Base-by-base conservation (phyloP, 805 yeast genomes). In the Myxozyma sirexii region DNA sequence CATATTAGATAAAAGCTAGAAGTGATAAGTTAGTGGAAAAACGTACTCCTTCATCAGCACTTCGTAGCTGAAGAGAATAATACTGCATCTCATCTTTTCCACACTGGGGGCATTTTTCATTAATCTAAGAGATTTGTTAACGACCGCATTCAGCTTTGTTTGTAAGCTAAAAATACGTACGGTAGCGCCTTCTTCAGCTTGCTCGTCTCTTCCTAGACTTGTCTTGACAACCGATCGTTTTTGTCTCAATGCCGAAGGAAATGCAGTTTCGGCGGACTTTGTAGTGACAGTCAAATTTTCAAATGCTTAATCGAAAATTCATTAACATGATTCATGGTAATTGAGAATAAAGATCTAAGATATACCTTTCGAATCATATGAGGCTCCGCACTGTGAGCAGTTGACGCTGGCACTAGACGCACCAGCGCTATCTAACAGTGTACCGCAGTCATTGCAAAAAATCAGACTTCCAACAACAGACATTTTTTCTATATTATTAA, bases 61-160 rank as follows among this genome's bases (percentile, higher is more conserved):
- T 88, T 77, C 99, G 85, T 69, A 94, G 81, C 76, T 94, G 99
- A 67, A 94, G 79, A 3, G 99, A 94, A 72, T 94, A 98, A 74
- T 93, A 94, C 73, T 86, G 92, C 99, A 96, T 96, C 75, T 94
- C 97, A 71, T 94, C 97, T 75, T 92, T 83, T 51, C 96, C 97
- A 83, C 99, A 94, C 75, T 92, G 85, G n/a, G 98, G 98, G 80
- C 99, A 94, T 72, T 88, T 92, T 75, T 94, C 99, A 74, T 92
- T 88, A 74, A 94, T 94, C 74, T 70, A 48, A n/a, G 49, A 17
- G 17, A 19, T 5, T 26, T n/a, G 13, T n/a, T 8, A 15, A 35
- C 8, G 37, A 5, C 19, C 38, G 27, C 10, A 35, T 24, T 17
- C n/a, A n/a, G n/a, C n/a, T n/a, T n/a, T n/a, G n/a, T n/a, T n/a